Percentiles rank a stretch among this genome's conserved stretches.
Conservation (phyloP, 495 filamentous ascomycete species). For the Cercophora samala region DNA sequence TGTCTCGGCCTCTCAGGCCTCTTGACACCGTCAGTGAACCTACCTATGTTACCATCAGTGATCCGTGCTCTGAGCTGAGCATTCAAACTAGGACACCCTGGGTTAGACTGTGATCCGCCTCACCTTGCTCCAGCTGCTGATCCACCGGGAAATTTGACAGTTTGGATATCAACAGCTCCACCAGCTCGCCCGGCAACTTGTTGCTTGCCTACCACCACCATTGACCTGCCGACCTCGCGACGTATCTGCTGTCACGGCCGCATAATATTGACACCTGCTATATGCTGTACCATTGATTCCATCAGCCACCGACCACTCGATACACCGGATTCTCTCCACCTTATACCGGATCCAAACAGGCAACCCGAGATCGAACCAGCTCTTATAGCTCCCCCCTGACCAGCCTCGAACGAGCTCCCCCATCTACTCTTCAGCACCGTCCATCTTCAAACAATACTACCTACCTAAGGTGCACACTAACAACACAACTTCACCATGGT, state of each 20-base stretch:
- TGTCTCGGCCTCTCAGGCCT: too few species aligned
- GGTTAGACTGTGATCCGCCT: background rate
- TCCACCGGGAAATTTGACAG: background rate
- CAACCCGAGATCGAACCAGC: background rate
- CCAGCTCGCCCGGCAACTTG: background rate
- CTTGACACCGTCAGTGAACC: background rate
- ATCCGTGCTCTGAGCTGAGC: background rate
- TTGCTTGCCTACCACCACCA: background rate
- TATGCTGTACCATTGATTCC: background rate
- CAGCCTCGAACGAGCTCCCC: background rate
- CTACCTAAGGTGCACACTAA: background rate
- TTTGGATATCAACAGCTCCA: background rate
- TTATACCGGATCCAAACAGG: background rate
- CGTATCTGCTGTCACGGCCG: background rate
- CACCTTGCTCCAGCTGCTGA: background rate
- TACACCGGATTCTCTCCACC: background rate
- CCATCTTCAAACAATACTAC: background rate
- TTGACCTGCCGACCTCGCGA: background rate
- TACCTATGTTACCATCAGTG: background rate
- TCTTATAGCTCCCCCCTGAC: background rate
- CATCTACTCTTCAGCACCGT: background rate
- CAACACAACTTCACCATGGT: constrained; percentile 32
- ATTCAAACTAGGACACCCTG: background rate
- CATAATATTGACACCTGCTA: background rate
- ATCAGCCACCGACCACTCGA: background rate